A percentile compares a stretch with the other conserved stretches of the same genome.
phyloP scores from a whole-genome alignment of 2,329 filamentous ascomycete genomes.

The Raffaelea ambrosiae region DNA sequence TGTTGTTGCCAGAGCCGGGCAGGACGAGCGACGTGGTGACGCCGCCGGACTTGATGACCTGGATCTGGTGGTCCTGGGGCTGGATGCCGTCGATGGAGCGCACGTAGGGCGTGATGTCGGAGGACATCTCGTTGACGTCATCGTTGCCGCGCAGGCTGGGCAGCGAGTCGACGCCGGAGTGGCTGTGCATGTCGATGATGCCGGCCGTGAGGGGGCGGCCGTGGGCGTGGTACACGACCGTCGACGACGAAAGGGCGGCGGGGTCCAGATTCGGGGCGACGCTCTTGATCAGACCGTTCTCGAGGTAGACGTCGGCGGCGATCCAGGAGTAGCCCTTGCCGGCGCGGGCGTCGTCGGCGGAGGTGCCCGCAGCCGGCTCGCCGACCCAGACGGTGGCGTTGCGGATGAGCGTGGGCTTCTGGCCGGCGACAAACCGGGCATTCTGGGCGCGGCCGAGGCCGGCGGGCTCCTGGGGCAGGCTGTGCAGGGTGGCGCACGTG shows the following conservation, averaged over 20 bases:
- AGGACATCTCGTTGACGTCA: slow-evolving; percentile 56
- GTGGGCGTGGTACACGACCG: slow-evolving; percentile 45
- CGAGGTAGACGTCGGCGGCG: slow-evolving; percentile 49
- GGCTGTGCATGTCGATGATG: slow-evolving; percentile 65
- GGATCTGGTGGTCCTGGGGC: slow-evolving; percentile 54
- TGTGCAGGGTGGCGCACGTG: slow-evolving; percentile 46
- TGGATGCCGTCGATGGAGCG: slow-evolving; percentile 58
- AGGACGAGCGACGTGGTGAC: slow-evolving; percentile 60
- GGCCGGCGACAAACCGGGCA: slow-evolving; percentile 50
- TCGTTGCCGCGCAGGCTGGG: slow-evolving; percentile 44
- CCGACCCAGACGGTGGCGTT: slow-evolving; percentile 62
- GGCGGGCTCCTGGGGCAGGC: slow-evolving; percentile 45
- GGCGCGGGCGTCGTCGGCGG: slow-evolving; percentile 41
- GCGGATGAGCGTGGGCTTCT: slow-evolving; percentile 52
- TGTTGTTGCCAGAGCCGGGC: slow-evolving; percentile 64
- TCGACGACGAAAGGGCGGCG: slow-evolving; percentile 34
- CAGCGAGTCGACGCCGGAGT: slow-evolving; percentile 52
- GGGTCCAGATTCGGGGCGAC: slow-evolving; percentile 28
- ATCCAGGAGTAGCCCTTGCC: slow-evolving; percentile 55
- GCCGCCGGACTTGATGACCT: slow-evolving; percentile 65
- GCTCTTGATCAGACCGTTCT: slow-evolving; percentile 51
- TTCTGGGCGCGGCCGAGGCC: slow-evolving; percentile 50
- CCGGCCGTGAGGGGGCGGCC: slow-evolving; percentile 57
- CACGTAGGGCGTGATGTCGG: slow-evolving; percentile 59
- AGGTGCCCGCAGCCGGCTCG: slow-evolving; percentile 45